A percentile compares a stretch with the other conserved stretches of the same genome.
These are phyloP conservation scores for Solanum chaucha DNA, from an alignment of 257 asterid species.

Conservation along the genomic window DNA sequence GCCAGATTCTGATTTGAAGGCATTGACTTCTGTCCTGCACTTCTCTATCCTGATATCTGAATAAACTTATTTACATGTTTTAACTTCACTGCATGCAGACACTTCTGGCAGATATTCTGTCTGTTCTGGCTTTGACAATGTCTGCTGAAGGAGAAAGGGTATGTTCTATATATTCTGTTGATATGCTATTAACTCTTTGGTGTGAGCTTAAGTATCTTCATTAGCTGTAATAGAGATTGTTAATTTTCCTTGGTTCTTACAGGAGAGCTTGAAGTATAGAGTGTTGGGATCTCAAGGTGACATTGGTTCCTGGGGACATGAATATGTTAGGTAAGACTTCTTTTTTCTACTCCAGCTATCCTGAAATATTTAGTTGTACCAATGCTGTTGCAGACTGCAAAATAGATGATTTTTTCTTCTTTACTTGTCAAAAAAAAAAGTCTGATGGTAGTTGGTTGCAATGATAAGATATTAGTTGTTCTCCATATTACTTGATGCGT, in stretches of 20 bases:
- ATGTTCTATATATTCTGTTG: slow-evolving; percentile 4
- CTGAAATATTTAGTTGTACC: background rate
- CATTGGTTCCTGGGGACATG: slow-evolving; percentile 99
- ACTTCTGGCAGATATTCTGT: slow-evolving; percentile 86
- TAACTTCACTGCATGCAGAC: slow-evolving; percentile 29
- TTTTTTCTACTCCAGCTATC: background rate
- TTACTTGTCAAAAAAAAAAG: background rate
- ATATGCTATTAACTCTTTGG: background rate
- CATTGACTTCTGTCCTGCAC: slow-evolving; percentile 1
- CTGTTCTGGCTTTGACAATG: slow-evolving; percentile 96
- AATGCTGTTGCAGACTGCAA: background rate
- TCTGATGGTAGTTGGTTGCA: background rate
- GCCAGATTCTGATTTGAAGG: slow-evolving; percentile 72
- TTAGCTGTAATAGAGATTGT: background rate
- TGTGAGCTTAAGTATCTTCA: background rate
- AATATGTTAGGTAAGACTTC: slow-evolving; percentile 70
- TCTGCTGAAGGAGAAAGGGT: slow-evolving; percentile 98
- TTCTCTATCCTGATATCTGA: background rate
- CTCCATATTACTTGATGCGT: background rate
- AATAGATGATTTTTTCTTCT: background rate
- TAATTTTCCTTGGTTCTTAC: slow-evolving; percentile 16
- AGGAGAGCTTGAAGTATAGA: slow-evolving; percentile 96
- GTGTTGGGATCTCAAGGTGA: slow-evolving; percentile 83
- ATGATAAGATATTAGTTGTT: background rate
- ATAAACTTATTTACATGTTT: background rate